Evolutionary conservation across 352 stramenopile species (phyloP), one percentile per base, ranked within the genome.

Genomic region (Aphanomyces cochlioides): DNA sequence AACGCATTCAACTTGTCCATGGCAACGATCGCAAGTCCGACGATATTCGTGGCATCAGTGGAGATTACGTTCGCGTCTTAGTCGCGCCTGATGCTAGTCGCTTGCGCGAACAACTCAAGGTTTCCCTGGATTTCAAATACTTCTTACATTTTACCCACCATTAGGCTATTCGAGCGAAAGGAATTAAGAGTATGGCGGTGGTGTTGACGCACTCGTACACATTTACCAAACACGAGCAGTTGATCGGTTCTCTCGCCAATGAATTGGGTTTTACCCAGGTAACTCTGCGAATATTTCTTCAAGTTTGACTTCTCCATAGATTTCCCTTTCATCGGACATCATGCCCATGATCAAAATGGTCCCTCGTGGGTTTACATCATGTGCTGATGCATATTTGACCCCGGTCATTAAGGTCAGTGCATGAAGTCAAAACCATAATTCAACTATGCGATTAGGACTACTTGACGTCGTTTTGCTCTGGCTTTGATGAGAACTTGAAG

Each of bases 271-370:
- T 99, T 76, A 87, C 81, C 34, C 96, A 99, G 76, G 89, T 98
- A 58, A 95, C 12, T 87, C 72, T 17, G 71, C 15, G 15, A 65
- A 21, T 38, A 56, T 1, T 72, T 63, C 15, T 47, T 63, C 5
- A 38, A 37, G 15, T 61, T 15, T 57, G 13, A 69, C 53, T 67
- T 21, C 1, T 10, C 21, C 28, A 8, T 59, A 73, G 56, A 86
- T 96, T 58, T 96, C 88, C 34, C 73, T 95, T 15, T 96, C 88
- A 37, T 94, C 83, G 0, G 81, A 96, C 54, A 95, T 99, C 21
- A 99, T 99, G 95, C 92, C 93, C 1, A 99, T 99, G 97, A 94
- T 99, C 69, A 99, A 99, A 77, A 85, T 97, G 37, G 97, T 99
- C 1, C 90, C 94, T 34, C 85, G 97, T 58, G 96, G 96, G 3